Percentiles rank a stretch among this genome's conserved stretches.
Conservation (phyloP, 176 grass and related monocot genomes). For the Alopecurus myosuroides region DNA sequence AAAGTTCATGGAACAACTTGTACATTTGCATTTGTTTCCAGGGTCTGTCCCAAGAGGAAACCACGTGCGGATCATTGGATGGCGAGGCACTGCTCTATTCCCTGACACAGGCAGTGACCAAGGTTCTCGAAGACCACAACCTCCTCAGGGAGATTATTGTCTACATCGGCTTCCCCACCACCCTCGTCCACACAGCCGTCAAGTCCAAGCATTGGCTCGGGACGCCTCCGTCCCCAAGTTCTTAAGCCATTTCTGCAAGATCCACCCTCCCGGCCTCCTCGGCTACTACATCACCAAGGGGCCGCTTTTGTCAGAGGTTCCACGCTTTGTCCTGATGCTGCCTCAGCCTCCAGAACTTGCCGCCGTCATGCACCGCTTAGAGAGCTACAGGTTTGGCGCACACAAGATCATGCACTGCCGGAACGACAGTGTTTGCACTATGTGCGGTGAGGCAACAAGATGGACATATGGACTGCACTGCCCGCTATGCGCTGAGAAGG, state of each 20-base stretch:
- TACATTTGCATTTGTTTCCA: not conserved
- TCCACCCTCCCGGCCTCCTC: not conserved
- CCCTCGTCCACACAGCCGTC: not conserved
- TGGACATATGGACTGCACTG: too few species aligned
- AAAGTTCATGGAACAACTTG: too few species aligned
- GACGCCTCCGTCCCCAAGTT: too few species aligned
- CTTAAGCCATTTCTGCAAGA: too few species aligned
- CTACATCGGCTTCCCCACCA: not conserved
- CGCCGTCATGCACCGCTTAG: not conserved
- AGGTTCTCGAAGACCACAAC: not conserved
- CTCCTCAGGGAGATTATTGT: not conserved
- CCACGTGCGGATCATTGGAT: not conserved
- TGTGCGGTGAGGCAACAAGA: accelerated
- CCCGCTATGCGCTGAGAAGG: too few species aligned
- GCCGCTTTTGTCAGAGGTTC: too few species aligned
- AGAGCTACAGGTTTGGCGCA: too few species aligned
- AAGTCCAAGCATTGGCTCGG: not conserved
- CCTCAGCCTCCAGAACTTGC: not conserved
- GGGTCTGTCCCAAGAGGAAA: not conserved
- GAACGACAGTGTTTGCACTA: too few species aligned
- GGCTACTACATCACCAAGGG: not conserved
- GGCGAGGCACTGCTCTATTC: not conserved
- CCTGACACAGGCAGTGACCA: not conserved
- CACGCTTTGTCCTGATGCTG: not conserved
- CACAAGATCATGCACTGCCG: too few species aligned